These are phyloP conservation scores for Linderina pennispora DNA, from an alignment of 192 early-diverging fungal genomes.

Conservation along the genomic window DNA sequence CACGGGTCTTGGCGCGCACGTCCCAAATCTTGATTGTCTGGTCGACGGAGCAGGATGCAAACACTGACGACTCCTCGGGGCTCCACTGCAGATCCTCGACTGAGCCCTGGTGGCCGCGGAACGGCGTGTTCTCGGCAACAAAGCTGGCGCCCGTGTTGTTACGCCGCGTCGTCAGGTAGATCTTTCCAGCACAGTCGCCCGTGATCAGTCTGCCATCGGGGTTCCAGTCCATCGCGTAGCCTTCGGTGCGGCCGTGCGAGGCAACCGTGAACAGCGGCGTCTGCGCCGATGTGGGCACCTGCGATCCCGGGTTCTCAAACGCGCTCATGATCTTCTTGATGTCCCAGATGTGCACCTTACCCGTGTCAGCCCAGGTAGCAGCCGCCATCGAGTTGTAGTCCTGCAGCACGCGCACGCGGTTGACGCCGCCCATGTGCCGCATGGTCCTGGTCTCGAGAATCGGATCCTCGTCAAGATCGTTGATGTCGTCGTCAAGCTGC, in stretches of 20 bases:
- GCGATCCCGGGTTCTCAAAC: constrained; percentile 76
- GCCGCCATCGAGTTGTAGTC: constrained; percentile 63
- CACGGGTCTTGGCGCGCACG: constrained; percentile 66
- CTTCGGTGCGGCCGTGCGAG: constrained; percentile 79
- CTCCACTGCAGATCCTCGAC: constrained; percentile 99
- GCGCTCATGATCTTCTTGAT: constrained; percentile 64
- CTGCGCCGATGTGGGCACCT: constrained; percentile 51
- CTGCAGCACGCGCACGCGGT: constrained; percentile 69
- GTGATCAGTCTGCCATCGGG: constrained; percentile 66
- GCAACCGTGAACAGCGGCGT: constrained; percentile 78
- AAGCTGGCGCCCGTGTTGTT: constrained; percentile 52
- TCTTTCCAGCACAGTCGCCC: constrained; percentile 74
- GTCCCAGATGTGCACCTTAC: constrained; percentile 92
- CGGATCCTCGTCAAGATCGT: constrained; percentile 92
- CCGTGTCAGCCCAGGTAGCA: constrained; percentile 93
- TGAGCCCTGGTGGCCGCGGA: constrained; percentile 75
- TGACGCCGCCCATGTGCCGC: constrained; percentile 86
- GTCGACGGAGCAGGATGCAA: constrained; percentile 89
- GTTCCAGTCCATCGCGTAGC: constrained; percentile 97
- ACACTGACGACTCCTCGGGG: constrained; percentile 79
- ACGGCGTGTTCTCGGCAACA: constrained; percentile 67
- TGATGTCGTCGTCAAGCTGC: constrained; percentile 65
- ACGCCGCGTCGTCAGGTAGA: constrained; percentile 76
- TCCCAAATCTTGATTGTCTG: constrained; percentile 95
- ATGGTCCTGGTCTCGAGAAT: constrained; percentile 79